Conservation (phyloP, 1,284 basidiomycete genomes). For the Ganoderma leucocontextum region DNA sequence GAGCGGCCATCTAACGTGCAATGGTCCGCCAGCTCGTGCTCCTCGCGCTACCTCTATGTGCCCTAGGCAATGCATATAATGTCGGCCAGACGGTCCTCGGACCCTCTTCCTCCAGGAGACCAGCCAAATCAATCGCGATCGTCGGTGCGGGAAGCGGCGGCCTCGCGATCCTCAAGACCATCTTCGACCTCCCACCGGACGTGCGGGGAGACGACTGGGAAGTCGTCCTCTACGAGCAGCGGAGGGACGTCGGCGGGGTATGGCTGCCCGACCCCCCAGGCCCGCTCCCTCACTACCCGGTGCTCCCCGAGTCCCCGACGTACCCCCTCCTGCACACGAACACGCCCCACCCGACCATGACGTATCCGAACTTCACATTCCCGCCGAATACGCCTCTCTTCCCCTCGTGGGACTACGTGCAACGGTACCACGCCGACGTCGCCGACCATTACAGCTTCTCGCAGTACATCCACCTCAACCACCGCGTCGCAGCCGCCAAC, state of each 20-base stretch:
- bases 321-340: conserved; percentile 65
- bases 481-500: conserved; percentile 51
- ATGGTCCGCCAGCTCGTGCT: conserved; percentile 18
- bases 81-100: conserved; percentile 15
- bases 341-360: conserved; percentile 59
- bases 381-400: conserved; percentile 57
- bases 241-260: conserved; percentile 57
- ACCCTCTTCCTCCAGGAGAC: neutral
- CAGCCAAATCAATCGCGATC: conserved; percentile 59
- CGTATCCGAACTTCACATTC: conserved; percentile 60
- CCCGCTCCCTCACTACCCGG: conserved; percentile 49
- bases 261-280: conserved; percentile 56
- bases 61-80: conserved; percentile 7
- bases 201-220: conserved; percentile 50
- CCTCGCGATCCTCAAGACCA: conserved; percentile 57
- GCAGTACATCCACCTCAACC: conserved; percentile 52
- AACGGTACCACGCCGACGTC: conserved; percentile 56
- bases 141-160: conserved; percentile 63
- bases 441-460: conserved; percentile 49
- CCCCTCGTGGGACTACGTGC: conserved; percentile 55
- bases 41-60: conserved; percentile 13
- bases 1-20: neutral
- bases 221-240: conserved; percentile 60
- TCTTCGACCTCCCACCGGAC: conserved; percentile 55
- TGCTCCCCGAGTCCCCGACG: conserved; percentile 60